A percentile compares a stretch with the other conserved stretches of the same genome.
phyloP scores from a whole-genome alignment of 495 filamentous ascomycete species.

The Hypoxylon lenormandii region DNA sequence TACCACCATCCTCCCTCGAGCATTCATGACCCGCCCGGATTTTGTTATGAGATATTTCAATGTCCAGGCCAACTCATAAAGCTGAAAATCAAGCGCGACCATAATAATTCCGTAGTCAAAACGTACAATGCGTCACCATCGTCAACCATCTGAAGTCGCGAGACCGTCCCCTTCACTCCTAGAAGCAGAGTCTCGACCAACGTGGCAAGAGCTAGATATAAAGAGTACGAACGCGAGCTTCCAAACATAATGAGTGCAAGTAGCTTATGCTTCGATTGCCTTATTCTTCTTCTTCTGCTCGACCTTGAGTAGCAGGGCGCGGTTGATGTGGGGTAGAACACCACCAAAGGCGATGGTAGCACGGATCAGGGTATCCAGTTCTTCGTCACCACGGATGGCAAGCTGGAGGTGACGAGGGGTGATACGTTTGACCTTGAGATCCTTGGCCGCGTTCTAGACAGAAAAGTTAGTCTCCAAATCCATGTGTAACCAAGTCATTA shows the following conservation, averaged over 20 bases:
- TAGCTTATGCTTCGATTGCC: constrained; percentile 67
- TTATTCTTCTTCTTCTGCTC: constrained; percentile 99
- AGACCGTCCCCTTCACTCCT: constrained; percentile 10
- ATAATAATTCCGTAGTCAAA: constrained; percentile 34
- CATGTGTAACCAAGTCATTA: background rate
- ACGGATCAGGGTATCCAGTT: constrained; percentile 95
- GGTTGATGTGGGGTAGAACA: constrained; percentile 98
- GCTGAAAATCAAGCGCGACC: constrained; percentile 17
- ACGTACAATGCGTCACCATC: constrained; percentile 25
- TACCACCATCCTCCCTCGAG: constrained; percentile 3
- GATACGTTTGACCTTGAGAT: constrained; percentile 99
- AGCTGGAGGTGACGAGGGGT: constrained; percentile 97
- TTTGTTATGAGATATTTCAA: constrained; percentile 4
- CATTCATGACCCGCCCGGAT: constrained; percentile 12
- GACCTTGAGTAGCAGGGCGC: constrained; percentile 95
- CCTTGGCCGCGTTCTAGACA: constrained; percentile 89
- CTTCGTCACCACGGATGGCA: constrained; percentile 97
- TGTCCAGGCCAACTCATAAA: background rate
- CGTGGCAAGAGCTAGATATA: constrained; percentile 28
- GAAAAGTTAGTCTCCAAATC: constrained; percentile 24
- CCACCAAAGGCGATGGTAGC: constrained; percentile 98
- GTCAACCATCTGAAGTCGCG: constrained; percentile 26
- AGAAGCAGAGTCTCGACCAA: constrained; percentile 23
- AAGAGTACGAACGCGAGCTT: constrained; percentile 11
- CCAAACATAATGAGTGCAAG: constrained; percentile 9